These are phyloP conservation scores for Populus tremula DNA, from an alignment of 345 rosid species.

Conservation along the genomic window DNA sequence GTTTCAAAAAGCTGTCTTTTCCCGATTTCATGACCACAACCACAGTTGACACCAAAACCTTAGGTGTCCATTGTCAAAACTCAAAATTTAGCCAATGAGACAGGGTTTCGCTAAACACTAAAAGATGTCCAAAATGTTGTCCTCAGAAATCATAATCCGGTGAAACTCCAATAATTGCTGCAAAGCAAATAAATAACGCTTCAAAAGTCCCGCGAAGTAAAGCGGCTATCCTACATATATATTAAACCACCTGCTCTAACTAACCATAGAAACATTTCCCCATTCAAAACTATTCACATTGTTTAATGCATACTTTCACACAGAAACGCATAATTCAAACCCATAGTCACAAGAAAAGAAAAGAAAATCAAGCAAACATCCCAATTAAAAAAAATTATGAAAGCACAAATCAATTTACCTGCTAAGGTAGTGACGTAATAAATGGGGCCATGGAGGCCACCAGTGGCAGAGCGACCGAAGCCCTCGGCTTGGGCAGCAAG, in stretches of 20 bases:
- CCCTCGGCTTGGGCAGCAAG: slow-evolving; percentile 92
- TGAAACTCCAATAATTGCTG: background rate
- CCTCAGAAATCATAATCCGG: background rate
- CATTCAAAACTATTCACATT: background rate
- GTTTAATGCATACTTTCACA: background rate
- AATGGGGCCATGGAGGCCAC: slow-evolving; percentile 73
- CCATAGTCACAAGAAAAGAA: background rate
- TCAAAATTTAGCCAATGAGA: background rate
- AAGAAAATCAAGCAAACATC: too few species aligned
- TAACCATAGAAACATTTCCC: background rate
- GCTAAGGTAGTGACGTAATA: slow-evolving; percentile 64
- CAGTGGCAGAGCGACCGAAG: slow-evolving; percentile 74
- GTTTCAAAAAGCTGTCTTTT: too few species aligned
- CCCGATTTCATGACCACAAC: background rate
- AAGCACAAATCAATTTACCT: slow-evolving; percentile 37
- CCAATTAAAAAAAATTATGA: background rate
- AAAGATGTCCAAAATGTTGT: background rate
- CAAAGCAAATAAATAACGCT: background rate
- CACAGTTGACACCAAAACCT: background rate
- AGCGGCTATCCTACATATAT: too few species aligned
- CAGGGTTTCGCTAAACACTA: background rate
- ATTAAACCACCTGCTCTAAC: background rate
- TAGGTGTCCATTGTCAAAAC: background rate
- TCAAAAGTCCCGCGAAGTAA: background rate
- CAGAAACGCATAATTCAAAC: background rate